Percentiles rank a stretch among this genome's conserved stretches.
These are phyloP conservation scores for Hevea brasiliensis DNA, from an alignment of 345 rosid genomes.

Conservation along the genomic window DNA sequence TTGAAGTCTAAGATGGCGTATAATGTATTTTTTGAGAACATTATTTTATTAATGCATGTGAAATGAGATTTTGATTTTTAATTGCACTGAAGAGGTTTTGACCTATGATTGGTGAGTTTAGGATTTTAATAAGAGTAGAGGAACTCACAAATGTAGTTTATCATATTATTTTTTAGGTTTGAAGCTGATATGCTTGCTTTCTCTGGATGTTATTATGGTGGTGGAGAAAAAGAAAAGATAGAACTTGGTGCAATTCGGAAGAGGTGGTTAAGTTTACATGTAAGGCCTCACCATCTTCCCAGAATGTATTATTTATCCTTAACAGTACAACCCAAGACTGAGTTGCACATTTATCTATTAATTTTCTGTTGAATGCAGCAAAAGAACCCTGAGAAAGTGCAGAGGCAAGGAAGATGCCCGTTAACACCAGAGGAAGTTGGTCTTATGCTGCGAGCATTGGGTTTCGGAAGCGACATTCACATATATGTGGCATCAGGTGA, in stretches of 20 bases:
- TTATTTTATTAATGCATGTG: not conserved
- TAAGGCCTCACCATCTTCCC: slow-evolving; percentile 32
- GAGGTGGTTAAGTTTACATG: slow-evolving; percentile 87
- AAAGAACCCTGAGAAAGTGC: slow-evolving; percentile 73
- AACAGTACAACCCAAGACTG: not conserved
- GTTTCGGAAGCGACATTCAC: slow-evolving; percentile 80
- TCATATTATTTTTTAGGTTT: slow-evolving; percentile 49
- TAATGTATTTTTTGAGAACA: not conserved
- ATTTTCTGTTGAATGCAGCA: slow-evolving; percentile 41
- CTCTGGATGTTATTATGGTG: slow-evolving; percentile 92
- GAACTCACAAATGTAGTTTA: slow-evolving; percentile 6
- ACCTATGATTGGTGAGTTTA: not conserved
- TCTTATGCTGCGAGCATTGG: slow-evolving; percentile 84
- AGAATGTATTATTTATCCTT: not conserved
- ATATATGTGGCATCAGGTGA: slow-evolving; percentile 90
- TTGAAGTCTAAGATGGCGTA: not conserved
- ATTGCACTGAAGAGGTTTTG: not conserved
- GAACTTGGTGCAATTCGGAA: slow-evolving; percentile 76
- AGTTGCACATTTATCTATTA: not conserved
- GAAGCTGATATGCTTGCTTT: slow-evolving; percentile 98
- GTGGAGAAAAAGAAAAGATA: slow-evolving; percentile 73
- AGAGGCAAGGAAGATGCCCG: slow-evolving; percentile 85
- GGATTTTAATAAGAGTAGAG: not conserved
- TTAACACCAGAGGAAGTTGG: slow-evolving; percentile 92
- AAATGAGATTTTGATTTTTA: not conserved